phyloP scores from a whole-genome alignment of 164 flowering plant genomes.

The Umbellularia californica region DNA sequence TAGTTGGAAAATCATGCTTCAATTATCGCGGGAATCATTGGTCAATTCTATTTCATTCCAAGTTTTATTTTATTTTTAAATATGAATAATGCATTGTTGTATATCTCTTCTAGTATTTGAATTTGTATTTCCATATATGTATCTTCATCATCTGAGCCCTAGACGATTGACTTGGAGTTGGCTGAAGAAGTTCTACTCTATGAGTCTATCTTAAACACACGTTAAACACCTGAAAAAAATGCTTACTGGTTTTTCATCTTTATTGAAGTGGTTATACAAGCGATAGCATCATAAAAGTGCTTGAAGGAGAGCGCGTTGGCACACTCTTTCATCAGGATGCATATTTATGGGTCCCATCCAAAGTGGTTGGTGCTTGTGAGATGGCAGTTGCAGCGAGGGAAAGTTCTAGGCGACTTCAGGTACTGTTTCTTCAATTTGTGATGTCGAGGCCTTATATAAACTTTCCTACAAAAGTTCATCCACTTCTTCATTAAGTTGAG shows the following conservation, averaged over 20 bases:
- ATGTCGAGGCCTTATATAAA: not conserved
- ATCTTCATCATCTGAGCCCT: too few relatives aligned
- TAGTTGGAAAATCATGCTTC: too few relatives aligned
- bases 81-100: too few relatives aligned
- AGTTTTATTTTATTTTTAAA: too few relatives aligned
- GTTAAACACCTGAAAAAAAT: not conserved
- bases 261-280: slow-evolving; percentile 67
- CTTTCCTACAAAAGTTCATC: not conserved
- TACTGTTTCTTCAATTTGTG: slow-evolving; percentile 18
- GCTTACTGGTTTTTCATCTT: slow-evolving; percentile 13
- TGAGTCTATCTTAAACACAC: too few relatives aligned
- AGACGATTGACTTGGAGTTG: too few relatives aligned
- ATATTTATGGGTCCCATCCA: slow-evolving; percentile 45
- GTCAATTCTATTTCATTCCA: too few relatives aligned
- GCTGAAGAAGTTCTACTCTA: too few relatives aligned
- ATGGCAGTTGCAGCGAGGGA: slow-evolving; percentile 99
- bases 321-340: slow-evolving; percentile 93
- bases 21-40: too few relatives aligned
- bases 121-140: too few relatives aligned
- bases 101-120: too few relatives aligned
- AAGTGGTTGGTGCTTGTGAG: slow-evolving; percentile 57
- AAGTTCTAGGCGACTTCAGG: slow-evolving; percentile 89
- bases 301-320: slow-evolving; percentile 73
- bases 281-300: slow-evolving; percentile 66
- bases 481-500: not conserved